Evolutionary conservation across 768 basidiomycete species (phyloP), one percentile per base, ranked within the genome.

Genomic region (Neoboletus subvelutipes): DNA sequence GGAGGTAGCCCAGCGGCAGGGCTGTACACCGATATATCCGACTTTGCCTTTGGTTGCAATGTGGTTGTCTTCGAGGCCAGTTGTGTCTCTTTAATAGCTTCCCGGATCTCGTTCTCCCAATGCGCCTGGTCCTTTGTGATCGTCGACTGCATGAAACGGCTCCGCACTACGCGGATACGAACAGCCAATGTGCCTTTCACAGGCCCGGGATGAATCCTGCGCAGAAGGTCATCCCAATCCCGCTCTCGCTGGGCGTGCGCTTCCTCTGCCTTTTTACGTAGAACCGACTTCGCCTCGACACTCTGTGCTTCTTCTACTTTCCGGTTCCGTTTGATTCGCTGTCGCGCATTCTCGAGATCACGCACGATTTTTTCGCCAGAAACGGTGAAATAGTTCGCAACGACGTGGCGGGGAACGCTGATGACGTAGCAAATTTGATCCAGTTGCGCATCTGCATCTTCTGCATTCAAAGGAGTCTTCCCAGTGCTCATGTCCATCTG

Each of bases 181-280:
- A 80, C 67, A 3, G 74, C 75, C 20, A 78, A 74, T 28, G 81
- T 74, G 8, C 79, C 77, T 34, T 77, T 74, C 51, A 86, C 61
- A 8, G 81, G 73, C 1, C 72, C 79, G 4, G 86, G 80, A 72
- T 88, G 81, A 41, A 88, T 71, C 18, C 73, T 75, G 36, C 64
- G 57, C 8, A 94, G 69, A 50, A 93, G 71, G 4, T 66, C 71
- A 2, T 80, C 78, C 90, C 90, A 94, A 55, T 84, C 85, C 34
- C 72, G 73, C 67, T 88, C 86, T 57, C 87, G 79, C 54, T 81
- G 78, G 11, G 67, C 65, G 42, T 78, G 80, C 0, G 84, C 83
- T 55, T 86, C 85, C 24, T 83, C 82, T 4, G 83, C 87, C 71
- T 87, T 92, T 67, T 77, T 79, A 3, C 77, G 84, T 4, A 90